These are phyloP conservation scores for Amphichorda felina DNA, from an alignment of 2,329 filamentous ascomycete genomes.

Conservation along the genomic window DNA sequence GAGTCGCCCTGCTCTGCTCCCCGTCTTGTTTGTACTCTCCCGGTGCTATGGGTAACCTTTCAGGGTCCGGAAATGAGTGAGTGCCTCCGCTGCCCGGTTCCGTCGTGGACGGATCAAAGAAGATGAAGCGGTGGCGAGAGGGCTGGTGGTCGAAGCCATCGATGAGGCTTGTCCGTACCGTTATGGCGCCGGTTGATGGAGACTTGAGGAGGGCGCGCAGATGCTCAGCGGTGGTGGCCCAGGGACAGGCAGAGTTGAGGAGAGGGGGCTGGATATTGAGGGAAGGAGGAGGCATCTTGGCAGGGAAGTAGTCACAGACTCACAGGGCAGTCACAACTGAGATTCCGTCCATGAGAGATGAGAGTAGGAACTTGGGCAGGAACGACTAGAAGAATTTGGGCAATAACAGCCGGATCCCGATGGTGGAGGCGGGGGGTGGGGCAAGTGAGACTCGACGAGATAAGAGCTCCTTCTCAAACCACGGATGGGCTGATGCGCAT, in stretches of 20 bases:
- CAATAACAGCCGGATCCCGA: too few relatives aligned
- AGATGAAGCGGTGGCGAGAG: constrained; percentile 49
- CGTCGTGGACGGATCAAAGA: constrained; percentile 39
- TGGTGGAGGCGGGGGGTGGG: too few relatives aligned
- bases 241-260: constrained; percentile 65
- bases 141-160: constrained; percentile 52
- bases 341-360: too few relatives aligned
- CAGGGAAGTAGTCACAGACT: too few relatives aligned
- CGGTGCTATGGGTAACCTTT: not conserved
- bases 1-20: constrained; percentile 22
- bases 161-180: constrained; percentile 58
- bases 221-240: constrained; percentile 56
- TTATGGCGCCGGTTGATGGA: constrained; percentile 58
- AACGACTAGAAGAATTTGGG: too few relatives aligned
- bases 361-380: too few relatives aligned
- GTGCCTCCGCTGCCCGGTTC: constrained; percentile 6
- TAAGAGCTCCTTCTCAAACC: too few relatives aligned
- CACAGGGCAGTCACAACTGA: too few relatives aligned
- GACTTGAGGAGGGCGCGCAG: constrained; percentile 48
- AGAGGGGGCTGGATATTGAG: constrained; percentile 45
- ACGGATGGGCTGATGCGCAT: too few relatives aligned
- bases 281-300: constrained; percentile 6
- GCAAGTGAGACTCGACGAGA: too few relatives aligned
- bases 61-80: constrained; percentile 1
- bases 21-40: not conserved